Base-by-base conservation (phyloP, 352 stramenopile species). In the Globisporangium recalcitrans region DNA sequence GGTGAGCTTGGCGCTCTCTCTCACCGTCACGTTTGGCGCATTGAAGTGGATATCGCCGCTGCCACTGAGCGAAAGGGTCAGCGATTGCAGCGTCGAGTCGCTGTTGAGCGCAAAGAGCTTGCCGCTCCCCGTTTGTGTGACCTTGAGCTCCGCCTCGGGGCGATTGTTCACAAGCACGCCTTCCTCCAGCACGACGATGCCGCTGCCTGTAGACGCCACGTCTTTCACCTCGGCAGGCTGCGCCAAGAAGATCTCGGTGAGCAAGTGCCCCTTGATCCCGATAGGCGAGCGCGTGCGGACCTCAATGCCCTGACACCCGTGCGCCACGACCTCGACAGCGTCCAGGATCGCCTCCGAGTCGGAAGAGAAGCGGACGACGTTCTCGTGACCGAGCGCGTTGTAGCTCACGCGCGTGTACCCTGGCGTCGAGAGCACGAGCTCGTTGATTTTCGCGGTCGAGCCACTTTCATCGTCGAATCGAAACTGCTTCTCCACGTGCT, bases 31-130 rank as follows among this genome's bases (percentile, higher is more conserved):
- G 9, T 31, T 63, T 4, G 66, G 62, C 19, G 52, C 62, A 8
- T 63, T 42, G n/a, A 76, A 69, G 56, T 76, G 69, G 7, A 76
- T n/a, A 22, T 68, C 64, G 27, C 65, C 69, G 21, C 65, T 73
- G 16, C 69, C 66, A 14, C 59, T 60, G 55, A 73, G 66, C 32
- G 67, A 58, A 1, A 76, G 52, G 11, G 21, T 34, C 7, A 76
- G 52, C 24, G 69, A 76, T 3, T 48, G 56, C 9, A 76, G 42
- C 29, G 42, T 31, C 16, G 69, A 44, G n/a, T 73, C 58, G n/a
- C 32, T 32, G 7, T 9, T 67, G 10, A 60, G 60, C 1, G 62
- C 63, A 24, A 69, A 66, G n/a, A 73, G 32, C 24, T 69, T 62
- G 11, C 69, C 69, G 13, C 56, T 65, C 8, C 69, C 66, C 3